Evolutionary conservation across 2,329 filamentous ascomycete species (phyloP).

Genomic region (Phyllosticta citrichinensis): DNA sequence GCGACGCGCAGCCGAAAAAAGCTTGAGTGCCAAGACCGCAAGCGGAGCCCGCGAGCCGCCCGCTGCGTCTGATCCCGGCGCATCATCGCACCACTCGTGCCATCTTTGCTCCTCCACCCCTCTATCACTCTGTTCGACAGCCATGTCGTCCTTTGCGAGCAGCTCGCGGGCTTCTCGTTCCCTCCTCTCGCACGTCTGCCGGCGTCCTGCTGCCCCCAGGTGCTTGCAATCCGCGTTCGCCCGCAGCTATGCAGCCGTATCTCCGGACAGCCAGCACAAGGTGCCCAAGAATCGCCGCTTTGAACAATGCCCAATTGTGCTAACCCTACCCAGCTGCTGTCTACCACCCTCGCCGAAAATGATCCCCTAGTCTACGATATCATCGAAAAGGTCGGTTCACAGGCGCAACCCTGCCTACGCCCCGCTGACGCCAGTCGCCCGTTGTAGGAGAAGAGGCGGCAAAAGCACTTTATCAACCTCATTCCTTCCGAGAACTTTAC

Average conservation of each 20-base stretch:
- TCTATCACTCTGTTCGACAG: slow-evolving; percentile 8
- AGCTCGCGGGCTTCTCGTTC: slow-evolving; percentile 30
- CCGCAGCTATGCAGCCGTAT: slow-evolving; percentile 31
- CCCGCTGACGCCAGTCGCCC: not conserved
- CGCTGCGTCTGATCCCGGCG: not conserved
- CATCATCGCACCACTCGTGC: slow-evolving; percentile 8
- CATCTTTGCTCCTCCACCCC: slow-evolving; percentile 2
- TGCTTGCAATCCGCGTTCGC: slow-evolving; percentile 22
- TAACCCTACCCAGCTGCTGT: slow-evolving; percentile 55
- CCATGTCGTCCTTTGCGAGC: slow-evolving; percentile 33
- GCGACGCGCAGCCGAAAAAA: not conserved
- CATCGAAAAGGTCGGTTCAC: slow-evolving; percentile 64
- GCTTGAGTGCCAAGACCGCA: not conserved
- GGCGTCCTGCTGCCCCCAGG: slow-evolving; percentile 15
- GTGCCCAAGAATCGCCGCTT: slow-evolving; percentile 16
- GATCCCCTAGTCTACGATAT: slow-evolving; percentile 84
- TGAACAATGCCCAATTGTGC: not conserved
- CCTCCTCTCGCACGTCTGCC: slow-evolving; percentile 16
- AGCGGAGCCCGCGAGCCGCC: slow-evolving; percentile 1
- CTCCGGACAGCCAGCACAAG: slow-evolving; percentile 39
- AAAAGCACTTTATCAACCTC: slow-evolving; percentile 98
- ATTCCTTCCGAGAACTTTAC: slow-evolving; percentile 99
- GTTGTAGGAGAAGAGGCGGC: slow-evolving; percentile 76
- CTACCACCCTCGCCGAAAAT: slow-evolving; percentile 67
- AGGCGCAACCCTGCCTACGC: not conserved